Conservation (phyloP, 208 protist genomes). For the Trypanosoma brucei region DNA sequence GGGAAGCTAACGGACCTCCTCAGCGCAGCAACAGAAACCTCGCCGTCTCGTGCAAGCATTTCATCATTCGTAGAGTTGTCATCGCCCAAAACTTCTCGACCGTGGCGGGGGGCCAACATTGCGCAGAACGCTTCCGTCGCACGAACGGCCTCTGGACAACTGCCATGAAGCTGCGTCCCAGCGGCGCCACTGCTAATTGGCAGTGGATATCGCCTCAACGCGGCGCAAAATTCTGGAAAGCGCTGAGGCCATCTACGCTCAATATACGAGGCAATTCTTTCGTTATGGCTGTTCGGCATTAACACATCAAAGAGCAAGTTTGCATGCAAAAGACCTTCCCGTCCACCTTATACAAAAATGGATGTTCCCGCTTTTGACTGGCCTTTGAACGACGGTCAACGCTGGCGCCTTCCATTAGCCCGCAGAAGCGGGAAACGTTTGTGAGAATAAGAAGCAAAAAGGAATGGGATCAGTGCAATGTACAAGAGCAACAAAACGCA, state of each 20-base stretch:
- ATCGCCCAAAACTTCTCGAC: background rate
- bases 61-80: background rate
- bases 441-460: too few relatives aligned
- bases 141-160: slow-evolving; percentile 3
- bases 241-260: slow-evolving; percentile 16
- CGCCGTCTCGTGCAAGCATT: background rate
- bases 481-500: too few relatives aligned
- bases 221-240: slow-evolving; percentile 16
- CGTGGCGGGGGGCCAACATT: background rate
- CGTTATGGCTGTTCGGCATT: slow-evolving; percentile 10
- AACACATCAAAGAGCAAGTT: background rate
- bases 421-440: too few relatives aligned
- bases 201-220: slow-evolving; percentile 16
- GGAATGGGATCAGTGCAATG: too few relatives aligned
- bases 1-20: background rate
- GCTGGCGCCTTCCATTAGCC: too few relatives aligned
- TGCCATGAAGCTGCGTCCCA: slow-evolving; percentile 10
- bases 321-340: background rate
- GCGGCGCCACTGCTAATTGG: slow-evolving; percentile 18
- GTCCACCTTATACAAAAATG: too few relatives aligned
- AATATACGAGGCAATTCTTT: slow-evolving; percentile 14
- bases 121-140: slow-evolving; percentile 13
- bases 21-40: background rate
- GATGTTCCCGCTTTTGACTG: too few relatives aligned
- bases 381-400: too few relatives aligned